These are phyloP conservation scores for Postia placenta DNA, from an alignment of 768 basidiomycete genomes.

Conservation along the genomic window DNA sequence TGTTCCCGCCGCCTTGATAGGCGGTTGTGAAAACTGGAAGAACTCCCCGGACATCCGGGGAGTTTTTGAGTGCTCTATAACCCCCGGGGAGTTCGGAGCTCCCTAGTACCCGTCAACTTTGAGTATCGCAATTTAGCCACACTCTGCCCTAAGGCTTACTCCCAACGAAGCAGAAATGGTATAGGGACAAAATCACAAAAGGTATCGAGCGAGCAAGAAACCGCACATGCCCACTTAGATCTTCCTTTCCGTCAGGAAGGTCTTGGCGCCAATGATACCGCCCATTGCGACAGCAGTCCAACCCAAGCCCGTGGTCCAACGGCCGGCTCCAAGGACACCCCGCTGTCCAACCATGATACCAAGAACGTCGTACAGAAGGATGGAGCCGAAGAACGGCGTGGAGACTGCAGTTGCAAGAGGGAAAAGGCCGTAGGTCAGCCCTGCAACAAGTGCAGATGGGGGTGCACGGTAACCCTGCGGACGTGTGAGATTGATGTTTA, in stretches of 20 bases:
- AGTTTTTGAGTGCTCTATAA: too few species aligned
- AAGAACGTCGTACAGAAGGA: slow-evolving; percentile 19
- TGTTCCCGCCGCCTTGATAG: too few species aligned
- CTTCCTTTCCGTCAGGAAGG: background rate
- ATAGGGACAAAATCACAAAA: too few species aligned
- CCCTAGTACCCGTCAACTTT: too few species aligned
- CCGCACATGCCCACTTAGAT: too few species aligned
- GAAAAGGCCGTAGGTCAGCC: slow-evolving; percentile 14
- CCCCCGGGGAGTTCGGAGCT: too few species aligned
- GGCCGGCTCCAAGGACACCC: slow-evolving; percentile 10
- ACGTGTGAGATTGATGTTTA: background rate
- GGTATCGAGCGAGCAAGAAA: too few species aligned
- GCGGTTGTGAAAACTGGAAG: too few species aligned
- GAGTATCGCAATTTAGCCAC: too few species aligned
- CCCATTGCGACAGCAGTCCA: slow-evolving; percentile 18
- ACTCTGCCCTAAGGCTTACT: too few species aligned
- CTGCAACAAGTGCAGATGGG: slow-evolving; percentile 13
- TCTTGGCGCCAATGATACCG: slow-evolving; percentile 16
- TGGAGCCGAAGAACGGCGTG: slow-evolving; percentile 17
- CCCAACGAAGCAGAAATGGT: too few species aligned
- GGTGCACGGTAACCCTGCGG: slow-evolving; percentile 14
- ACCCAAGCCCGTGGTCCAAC: slow-evolving; percentile 19
- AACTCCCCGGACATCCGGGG: too few species aligned
- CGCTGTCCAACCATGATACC: slow-evolving; percentile 17
- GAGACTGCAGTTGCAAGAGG: slow-evolving; percentile 15